Conservation (phyloP, 495 filamentous ascomycete genomes). For the Aspergillus asperescens region DNA sequence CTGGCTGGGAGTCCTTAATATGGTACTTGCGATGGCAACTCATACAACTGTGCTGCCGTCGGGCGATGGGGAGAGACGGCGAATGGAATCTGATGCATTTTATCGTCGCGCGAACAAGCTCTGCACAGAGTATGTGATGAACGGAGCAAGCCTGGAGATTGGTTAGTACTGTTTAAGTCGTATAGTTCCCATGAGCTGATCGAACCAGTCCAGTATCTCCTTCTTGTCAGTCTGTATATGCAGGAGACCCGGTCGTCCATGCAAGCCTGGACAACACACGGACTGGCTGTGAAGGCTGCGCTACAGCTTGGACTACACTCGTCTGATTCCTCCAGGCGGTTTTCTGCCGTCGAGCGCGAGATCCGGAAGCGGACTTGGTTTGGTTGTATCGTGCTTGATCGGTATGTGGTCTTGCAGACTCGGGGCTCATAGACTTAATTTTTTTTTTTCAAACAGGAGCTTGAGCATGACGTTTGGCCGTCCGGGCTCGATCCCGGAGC, state of each 20-base stretch:
- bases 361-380: constrained; percentile 43
- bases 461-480: constrained; percentile 47
- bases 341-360: constrained; percentile 35
- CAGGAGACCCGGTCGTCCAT: constrained; percentile 42
- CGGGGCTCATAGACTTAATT: no score
- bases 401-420: no score
- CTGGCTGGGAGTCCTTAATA: constrained; percentile 69
- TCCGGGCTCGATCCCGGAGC: constrained; percentile 35
- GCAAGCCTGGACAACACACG: constrained; percentile 42
- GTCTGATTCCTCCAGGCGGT: constrained; percentile 25
- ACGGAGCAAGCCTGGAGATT: constrained; percentile 33
- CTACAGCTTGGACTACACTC: constrained; percentile 41
- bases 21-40: constrained; percentile 67
- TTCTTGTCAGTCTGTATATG: constrained; percentile 39
- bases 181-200: not conserved
- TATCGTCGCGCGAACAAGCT: constrained; percentile 30
- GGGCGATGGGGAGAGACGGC: constrained; percentile 12
- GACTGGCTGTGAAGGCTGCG: constrained; percentile 37
- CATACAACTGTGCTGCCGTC: constrained; percentile 41
- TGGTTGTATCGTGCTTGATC: constrained; percentile 41
- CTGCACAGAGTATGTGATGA: constrained; percentile 29
- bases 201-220: constrained; percentile 32
- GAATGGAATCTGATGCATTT: constrained; percentile 32
- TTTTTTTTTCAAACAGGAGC: constrained; percentile 25
- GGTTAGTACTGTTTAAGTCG: no score